Percentiles rank a stretch among this genome's conserved stretches.
Evolutionary conservation across 495 filamentous ascomycete species (phyloP).

Genomic region (Amphirosellinia nigrospora): DNA sequence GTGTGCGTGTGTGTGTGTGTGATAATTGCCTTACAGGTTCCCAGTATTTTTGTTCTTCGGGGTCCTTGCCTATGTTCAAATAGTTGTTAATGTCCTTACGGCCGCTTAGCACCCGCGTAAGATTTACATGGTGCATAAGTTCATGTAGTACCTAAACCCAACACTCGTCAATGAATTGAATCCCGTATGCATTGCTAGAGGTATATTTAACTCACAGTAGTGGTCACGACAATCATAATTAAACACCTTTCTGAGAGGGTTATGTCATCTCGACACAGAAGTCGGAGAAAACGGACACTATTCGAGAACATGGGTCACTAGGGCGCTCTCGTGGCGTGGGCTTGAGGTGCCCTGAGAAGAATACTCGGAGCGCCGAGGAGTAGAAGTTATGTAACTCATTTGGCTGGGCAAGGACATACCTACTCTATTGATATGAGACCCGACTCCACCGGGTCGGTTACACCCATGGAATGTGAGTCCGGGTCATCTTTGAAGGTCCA

Average conservation of each 20-base stretch:
- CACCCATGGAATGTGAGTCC: neutral
- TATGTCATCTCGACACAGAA: neutral
- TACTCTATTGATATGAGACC: neutral
- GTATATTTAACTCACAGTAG: neutral
- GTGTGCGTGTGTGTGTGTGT: neutral
- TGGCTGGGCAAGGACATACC: neutral
- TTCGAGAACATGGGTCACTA: neutral
- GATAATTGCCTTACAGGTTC: slow-evolving; percentile 1
- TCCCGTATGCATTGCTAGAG: neutral
- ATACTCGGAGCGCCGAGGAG: neutral
- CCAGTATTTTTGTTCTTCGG: neutral
- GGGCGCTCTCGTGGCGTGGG: neutral
- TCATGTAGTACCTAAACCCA: neutral
- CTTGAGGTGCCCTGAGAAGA: neutral
- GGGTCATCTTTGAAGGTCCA: slow-evolving; percentile 1
- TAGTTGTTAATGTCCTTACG: neutral
- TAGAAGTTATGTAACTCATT: neutral
- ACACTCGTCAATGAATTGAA: neutral
- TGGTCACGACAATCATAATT: neutral
- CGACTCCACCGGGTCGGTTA: neutral
- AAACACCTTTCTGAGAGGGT: slow-evolving; percentile 1
- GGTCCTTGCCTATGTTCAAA: neutral
- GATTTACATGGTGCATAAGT: neutral
- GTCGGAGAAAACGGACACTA: neutral
- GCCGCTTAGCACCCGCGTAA: neutral